A percentile compares a stretch with the other conserved stretches of the same genome.
These are phyloP conservation scores for Neurospora sp. DNA, from an alignment of 495 filamentous ascomycete genomes.

Conservation along the genomic window DNA sequence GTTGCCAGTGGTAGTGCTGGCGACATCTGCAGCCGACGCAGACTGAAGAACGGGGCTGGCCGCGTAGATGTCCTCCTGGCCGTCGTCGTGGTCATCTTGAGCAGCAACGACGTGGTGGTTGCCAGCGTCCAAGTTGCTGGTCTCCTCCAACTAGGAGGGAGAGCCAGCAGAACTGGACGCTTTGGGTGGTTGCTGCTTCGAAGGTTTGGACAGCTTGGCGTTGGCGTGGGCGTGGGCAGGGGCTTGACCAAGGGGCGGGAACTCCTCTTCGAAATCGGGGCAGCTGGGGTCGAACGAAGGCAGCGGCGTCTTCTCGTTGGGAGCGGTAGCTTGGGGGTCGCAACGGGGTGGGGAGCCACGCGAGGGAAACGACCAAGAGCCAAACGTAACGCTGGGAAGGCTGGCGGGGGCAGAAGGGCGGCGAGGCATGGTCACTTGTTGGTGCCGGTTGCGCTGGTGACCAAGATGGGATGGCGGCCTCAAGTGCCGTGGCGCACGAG, in stretches of 20 bases:
- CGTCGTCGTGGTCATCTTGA: not conserved
- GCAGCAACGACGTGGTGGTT: not conserved
- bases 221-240: not conserved
- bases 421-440: not conserved
- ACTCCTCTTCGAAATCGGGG: not conserved
- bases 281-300: not conserved
- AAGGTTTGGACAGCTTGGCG: not conserved
- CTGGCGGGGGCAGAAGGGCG: not conserved
- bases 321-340: not conserved
- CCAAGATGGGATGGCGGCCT: not conserved
- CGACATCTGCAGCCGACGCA: not conserved
- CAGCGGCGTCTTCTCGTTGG: not conserved
- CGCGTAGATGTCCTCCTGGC: not conserved
- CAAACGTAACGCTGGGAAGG: not conserved
- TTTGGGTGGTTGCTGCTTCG: not conserved
- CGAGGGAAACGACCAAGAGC: not conserved
- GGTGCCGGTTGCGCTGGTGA: not conserved
- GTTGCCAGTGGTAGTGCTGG: not conserved
- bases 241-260: not conserved
- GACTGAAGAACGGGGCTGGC: not conserved
- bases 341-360: not conserved
- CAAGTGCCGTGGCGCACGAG: not conserved
- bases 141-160: not conserved
- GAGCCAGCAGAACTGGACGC: not conserved
- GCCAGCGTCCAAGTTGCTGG: not conserved